Evolutionary conservation across 148 eudicot genomes (phyloP).

Genomic region (Fallopia convolvulus): DNA sequence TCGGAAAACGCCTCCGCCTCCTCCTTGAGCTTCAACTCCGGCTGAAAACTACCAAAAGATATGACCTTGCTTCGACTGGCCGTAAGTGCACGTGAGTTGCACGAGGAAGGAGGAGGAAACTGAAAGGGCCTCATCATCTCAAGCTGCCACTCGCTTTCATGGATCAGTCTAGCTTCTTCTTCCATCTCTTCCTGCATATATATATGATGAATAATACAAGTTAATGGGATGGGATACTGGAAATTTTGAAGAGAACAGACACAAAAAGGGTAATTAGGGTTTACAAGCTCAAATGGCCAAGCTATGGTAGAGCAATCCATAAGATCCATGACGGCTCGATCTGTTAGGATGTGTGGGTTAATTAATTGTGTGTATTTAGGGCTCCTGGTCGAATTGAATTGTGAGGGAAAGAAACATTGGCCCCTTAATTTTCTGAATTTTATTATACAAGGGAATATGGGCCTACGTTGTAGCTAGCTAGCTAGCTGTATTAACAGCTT

Average conservation of each 20-base stretch:
- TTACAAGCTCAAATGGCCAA: constrained; percentile 1
- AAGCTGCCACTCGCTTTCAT: constrained; percentile 4
- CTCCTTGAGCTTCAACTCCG: neutral
- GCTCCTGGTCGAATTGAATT: neutral
- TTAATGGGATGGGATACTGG: neutral
- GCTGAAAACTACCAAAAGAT: neutral
- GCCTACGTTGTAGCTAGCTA: neutral
- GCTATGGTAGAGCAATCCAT: neutral
- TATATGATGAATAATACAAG: neutral
- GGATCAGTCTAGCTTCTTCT: neutral
- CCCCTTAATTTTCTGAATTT: neutral
- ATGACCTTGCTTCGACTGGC: neutral
- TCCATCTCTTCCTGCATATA: constrained; percentile 7
- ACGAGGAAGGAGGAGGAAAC: neutral
- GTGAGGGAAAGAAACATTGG: neutral
- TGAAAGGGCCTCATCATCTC: constrained; percentile 10
- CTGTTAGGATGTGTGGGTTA: neutral
- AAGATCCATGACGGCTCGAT: neutral
- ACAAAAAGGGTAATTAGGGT: neutral
- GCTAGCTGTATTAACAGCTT: neutral
- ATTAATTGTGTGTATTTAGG: neutral
- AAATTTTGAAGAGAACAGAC: neutral
- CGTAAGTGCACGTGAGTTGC: neutral
- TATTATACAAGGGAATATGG: neutral
- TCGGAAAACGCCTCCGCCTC: neutral